phyloP scores from a whole-genome alignment of 1,284 basidiomycete species.

The Fomitopsis betulina region DNA sequence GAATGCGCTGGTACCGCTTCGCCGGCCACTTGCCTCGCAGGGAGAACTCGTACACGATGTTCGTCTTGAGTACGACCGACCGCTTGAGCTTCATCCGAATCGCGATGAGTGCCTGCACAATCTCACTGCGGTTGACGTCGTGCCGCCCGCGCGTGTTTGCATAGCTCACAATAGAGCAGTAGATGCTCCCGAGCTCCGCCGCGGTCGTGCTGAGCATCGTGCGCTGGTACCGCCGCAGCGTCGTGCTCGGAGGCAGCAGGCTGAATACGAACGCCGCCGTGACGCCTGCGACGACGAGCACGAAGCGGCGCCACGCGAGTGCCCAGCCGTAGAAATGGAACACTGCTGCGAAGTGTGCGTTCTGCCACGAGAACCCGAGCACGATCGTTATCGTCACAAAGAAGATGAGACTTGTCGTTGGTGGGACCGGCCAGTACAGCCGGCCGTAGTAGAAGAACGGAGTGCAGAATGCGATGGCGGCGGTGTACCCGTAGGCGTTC shows the following conservation, averaged over 20 bases:
- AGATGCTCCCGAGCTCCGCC: conserved; percentile 56
- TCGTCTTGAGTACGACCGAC: conserved; percentile 47
- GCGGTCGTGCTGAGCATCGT: conserved; percentile 57
- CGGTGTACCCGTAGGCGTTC: conserved; percentile 73
- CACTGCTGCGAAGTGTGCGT: conserved; percentile 42
- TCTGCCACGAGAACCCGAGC: conserved; percentile 71
- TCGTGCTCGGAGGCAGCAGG: conserved; percentile 65
- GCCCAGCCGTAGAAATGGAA: conserved; percentile 54
- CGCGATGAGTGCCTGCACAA: conserved; percentile 55
- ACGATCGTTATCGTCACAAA: conserved; percentile 71
- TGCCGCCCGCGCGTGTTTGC: conserved; percentile 41
- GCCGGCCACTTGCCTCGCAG: conserved; percentile 67
- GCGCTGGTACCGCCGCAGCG: conserved; percentile 65
- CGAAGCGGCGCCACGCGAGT: conserved; percentile 65
- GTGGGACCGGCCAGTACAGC: conserved; percentile 71
- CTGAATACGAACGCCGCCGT: conserved; percentile 63
- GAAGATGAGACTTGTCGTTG: conserved; percentile 71
- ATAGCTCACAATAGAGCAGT: conserved; percentile 66
- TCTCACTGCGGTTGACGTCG: conserved; percentile 44
- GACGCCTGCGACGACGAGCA: conserved; percentile 59
- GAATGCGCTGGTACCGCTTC: conserved; percentile 58
- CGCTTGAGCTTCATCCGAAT: conserved; percentile 62
- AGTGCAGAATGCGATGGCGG: conserved; percentile 64
- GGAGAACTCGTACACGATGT: conserved; percentile 71
- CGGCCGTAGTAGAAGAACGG: conserved; percentile 67